phyloP scores from a whole-genome alignment of 192 early-diverging fungal genomes.

The Phycomyces nitens region DNA sequence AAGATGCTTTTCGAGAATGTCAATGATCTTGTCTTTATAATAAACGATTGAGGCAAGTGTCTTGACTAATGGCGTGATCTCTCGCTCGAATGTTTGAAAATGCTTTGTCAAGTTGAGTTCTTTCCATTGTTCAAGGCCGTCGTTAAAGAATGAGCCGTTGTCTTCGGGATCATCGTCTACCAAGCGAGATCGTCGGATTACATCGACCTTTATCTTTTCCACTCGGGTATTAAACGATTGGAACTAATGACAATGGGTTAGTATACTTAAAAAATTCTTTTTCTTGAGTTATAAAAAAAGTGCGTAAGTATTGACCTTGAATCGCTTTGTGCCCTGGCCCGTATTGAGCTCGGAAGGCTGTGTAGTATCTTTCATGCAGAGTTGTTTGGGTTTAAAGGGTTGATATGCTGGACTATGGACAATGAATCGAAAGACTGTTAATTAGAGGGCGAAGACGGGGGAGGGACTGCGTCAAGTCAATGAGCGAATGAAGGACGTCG shows the following conservation, averaged over 20 bases:
- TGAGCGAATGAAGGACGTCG: too few species aligned
- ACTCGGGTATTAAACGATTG: conserved; percentile 70
- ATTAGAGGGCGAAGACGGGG: too few species aligned
- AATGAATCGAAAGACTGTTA: too few species aligned
- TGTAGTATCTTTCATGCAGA: conserved; percentile 37
- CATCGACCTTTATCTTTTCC: conserved; percentile 81
- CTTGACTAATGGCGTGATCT: conserved; percentile 60
- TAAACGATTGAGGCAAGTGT: conserved; percentile 87
- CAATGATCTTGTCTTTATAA: conserved; percentile 79
- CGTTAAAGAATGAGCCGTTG: conserved; percentile 79
- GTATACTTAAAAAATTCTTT: too few species aligned
- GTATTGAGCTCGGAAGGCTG: conserved; percentile 59
- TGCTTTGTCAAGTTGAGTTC: conserved; percentile 89
- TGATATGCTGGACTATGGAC: too few species aligned
- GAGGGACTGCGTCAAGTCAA: too few species aligned
- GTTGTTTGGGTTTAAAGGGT: too few species aligned
- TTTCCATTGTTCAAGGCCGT: conserved; percentile 75
- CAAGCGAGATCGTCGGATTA: conserved; percentile 58
- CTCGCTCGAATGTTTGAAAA: conserved; percentile 69
- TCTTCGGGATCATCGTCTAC: conserved; percentile 57
- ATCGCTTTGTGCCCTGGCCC: conserved; percentile 62
- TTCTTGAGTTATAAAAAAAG: too few species aligned
- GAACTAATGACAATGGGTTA: conserved; percentile 48
- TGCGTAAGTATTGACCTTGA: conserved; percentile 43
- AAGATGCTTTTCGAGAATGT: conserved; percentile 62